Percentiles rank a stretch among this genome's conserved stretches.
Conservation (phyloP, 441 rosid species). For the Populus tomentosa region DNA sequence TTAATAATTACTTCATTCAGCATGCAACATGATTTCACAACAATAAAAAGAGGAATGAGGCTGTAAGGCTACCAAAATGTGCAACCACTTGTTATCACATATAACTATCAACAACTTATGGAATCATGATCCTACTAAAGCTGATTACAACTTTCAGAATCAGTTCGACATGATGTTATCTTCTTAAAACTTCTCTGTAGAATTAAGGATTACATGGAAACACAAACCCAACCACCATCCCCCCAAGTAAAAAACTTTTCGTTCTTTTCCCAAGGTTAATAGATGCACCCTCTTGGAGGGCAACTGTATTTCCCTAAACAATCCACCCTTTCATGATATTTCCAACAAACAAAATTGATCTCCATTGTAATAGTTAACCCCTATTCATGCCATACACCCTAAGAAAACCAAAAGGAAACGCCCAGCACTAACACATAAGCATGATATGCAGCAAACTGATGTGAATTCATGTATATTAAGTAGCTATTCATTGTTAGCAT, state of each 20-base stretch:
- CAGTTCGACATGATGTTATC: background rate
- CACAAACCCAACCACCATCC: background rate
- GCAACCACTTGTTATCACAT: background rate
- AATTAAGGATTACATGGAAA: background rate
- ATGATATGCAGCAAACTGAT: background rate
- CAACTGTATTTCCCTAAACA: background rate
- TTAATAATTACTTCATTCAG: background rate
- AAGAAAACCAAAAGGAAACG: background rate
- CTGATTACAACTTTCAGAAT: background rate
- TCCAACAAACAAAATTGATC: background rate
- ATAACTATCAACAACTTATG: background rate
- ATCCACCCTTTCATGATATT: background rate
- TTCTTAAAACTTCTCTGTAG: background rate
- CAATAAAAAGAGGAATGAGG: background rate
- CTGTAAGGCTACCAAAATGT: background rate
- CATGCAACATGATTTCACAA: background rate
- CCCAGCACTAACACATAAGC: background rate
- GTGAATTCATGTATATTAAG: too few species aligned
- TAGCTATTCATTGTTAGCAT: background rate
- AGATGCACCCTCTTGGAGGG: background rate
- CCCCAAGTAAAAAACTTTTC: too few species aligned
- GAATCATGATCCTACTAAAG: background rate
- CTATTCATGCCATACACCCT: background rate
- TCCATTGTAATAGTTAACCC: background rate
- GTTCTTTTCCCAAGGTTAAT: background rate